phyloP scores from a whole-genome alignment of 352 stramenopile genomes.

The Phytophthora kernoviae region DNA sequence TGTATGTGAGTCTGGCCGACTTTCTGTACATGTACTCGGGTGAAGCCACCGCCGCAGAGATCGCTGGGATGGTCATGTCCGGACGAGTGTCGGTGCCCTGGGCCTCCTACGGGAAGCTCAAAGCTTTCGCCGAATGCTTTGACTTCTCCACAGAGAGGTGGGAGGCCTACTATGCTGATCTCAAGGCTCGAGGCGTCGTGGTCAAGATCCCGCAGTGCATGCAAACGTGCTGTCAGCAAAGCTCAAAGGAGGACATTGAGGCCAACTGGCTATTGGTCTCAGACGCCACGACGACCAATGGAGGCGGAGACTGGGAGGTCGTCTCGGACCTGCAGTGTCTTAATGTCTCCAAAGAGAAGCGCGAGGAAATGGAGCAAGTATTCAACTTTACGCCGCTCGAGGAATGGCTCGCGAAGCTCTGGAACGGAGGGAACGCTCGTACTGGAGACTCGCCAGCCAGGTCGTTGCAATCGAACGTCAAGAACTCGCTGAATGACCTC shows the following conservation, averaged over 20 bases:
- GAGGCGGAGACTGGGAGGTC: slow-evolving; percentile 70
- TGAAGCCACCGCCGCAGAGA: slow-evolving; percentile 74
- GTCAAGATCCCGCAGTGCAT: slow-evolving; percentile 43
- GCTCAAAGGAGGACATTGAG: slow-evolving; percentile 79
- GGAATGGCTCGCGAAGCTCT: slow-evolving; percentile 69
- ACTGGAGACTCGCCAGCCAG: slow-evolving; percentile 14
- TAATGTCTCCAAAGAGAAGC: slow-evolving; percentile 61
- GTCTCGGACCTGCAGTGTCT: slow-evolving; percentile 68
- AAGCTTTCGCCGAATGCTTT: slow-evolving; percentile 86
- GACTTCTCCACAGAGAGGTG: slow-evolving; percentile 86
- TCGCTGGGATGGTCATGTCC: slow-evolving; percentile 86
- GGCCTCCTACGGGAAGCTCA: slow-evolving; percentile 82
- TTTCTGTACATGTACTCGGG: slow-evolving; percentile 91
- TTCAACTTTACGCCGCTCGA: slow-evolving; percentile 67
- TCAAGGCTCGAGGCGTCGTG: slow-evolving; percentile 30
- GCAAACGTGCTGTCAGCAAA: slow-evolving; percentile 66
- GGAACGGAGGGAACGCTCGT: slow-evolving; percentile 36
- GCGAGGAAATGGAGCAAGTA: slow-evolving; percentile 61
- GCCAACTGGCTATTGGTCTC: slow-evolving; percentile 82
- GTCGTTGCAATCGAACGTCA: slow-evolving; percentile 53
- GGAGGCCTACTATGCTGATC: slow-evolving; percentile 74
- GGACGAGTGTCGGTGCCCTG: slow-evolving; percentile 84
- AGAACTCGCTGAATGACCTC: slow-evolving; percentile 61
- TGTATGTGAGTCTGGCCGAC: slow-evolving; percentile 77
- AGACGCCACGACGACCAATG: slow-evolving; percentile 58